Percentiles rank a stretch among this genome's conserved stretches.
These are phyloP conservation scores for Fusarium piperis DNA, from an alignment of 2,329 filamentous ascomycete species.

Conservation along the genomic window DNA sequence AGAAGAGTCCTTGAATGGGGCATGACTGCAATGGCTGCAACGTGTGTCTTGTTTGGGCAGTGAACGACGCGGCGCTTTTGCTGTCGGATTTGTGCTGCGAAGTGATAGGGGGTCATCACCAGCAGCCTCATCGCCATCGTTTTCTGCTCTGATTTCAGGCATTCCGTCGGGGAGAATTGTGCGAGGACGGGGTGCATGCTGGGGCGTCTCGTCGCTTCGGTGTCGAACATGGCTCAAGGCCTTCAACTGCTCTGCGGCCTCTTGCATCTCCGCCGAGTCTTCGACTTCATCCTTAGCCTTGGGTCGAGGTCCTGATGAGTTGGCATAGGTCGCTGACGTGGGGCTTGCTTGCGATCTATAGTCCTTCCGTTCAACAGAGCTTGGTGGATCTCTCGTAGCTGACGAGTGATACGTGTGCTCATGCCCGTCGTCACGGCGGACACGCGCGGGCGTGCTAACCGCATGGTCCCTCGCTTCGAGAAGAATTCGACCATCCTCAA, in stretches of 20 bases:
- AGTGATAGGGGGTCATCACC: slow-evolving; percentile 32
- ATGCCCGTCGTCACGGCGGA: slow-evolving; percentile 43
- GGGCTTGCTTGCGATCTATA: slow-evolving; percentile 44
- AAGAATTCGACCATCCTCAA: slow-evolving; percentile 67
- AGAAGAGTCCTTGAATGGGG: slow-evolving; percentile 73
- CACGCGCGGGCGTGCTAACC: slow-evolving; percentile 46
- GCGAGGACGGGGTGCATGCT: slow-evolving; percentile 45
- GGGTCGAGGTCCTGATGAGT: slow-evolving; percentile 28
- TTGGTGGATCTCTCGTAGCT: slow-evolving; percentile 37
- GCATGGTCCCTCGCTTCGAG: slow-evolving; percentile 62
- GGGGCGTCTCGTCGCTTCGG: slow-evolving; percentile 56
- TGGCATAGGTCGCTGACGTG: slow-evolving; percentile 31
- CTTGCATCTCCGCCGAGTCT: slow-evolving; percentile 75
- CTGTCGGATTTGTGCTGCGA: slow-evolving; percentile 39
- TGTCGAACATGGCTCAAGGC: slow-evolving; percentile 71
- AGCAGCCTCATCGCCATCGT: slow-evolving; percentile 51
- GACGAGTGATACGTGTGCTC: slow-evolving; percentile 40
- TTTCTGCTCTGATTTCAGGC: slow-evolving; percentile 46
- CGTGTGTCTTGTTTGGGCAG: slow-evolving; percentile 69
- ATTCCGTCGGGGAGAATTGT: slow-evolving; percentile 53
- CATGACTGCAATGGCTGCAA: slow-evolving; percentile 69
- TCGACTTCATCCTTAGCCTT: slow-evolving; percentile 55
- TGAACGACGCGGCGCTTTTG: slow-evolving; percentile 57
- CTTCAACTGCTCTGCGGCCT: slow-evolving; percentile 73
- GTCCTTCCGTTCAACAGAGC: slow-evolving; percentile 37